A percentile compares a stretch with the other conserved stretches of the same genome.
phyloP scores from a whole-genome alignment of 2,329 filamentous ascomycete species.

The Tolypocladium endophyticum region DNA sequence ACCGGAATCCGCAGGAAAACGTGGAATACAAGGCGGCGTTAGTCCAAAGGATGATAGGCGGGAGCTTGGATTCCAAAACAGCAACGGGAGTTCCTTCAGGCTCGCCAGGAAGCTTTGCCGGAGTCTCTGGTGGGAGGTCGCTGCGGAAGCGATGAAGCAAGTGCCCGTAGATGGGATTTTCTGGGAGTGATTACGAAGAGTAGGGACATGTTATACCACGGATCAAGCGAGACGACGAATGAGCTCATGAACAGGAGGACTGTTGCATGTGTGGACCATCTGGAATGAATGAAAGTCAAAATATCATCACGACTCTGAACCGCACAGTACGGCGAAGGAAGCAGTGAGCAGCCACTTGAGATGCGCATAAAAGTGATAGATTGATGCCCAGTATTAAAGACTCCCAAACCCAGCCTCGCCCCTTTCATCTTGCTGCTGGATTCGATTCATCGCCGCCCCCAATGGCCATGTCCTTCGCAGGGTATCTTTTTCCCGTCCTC shows the following conservation, averaged over 20 bases:
- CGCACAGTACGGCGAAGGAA: background rate
- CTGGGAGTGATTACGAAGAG: background rate
- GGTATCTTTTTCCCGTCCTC: background rate
- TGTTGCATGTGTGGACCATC: background rate
- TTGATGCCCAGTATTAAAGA: background rate
- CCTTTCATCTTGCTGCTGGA: background rate
- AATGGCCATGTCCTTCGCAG: background rate
- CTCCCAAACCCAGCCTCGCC: background rate
- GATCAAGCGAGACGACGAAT: background rate
- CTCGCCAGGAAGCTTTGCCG: background rate
- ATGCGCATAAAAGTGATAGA: background rate
- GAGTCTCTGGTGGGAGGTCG: conserved; percentile 7
- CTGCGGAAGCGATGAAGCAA: conserved; percentile 10
- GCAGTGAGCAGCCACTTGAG: background rate
- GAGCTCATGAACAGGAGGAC: background rate
- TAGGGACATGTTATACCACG: background rate
- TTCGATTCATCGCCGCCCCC: background rate
- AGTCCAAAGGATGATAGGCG: conserved; percentile 32
- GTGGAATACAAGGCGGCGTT: conserved; percentile 30
- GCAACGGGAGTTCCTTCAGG: background rate
- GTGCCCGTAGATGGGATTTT: background rate
- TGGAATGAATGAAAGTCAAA: background rate
- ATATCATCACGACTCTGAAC: background rate
- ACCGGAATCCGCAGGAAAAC: conserved; percentile 37
- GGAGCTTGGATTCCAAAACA: conserved; percentile 6